phyloP scores from a whole-genome alignment of 2,329 filamentous ascomycete species.

The Colletotrichum cereale region DNA sequence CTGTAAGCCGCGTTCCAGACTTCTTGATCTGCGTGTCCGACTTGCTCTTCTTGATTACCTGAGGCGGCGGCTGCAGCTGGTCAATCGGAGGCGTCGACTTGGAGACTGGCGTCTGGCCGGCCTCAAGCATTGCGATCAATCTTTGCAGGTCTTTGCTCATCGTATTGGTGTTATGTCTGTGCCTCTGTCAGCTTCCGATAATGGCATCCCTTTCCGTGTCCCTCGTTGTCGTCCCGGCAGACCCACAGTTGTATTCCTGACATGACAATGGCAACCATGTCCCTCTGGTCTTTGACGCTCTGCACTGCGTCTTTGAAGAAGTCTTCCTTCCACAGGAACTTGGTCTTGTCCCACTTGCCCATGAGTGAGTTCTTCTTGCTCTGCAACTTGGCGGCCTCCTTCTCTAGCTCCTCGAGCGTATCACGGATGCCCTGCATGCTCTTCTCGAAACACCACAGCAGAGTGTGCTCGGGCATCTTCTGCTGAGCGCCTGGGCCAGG shows the following conservation, averaged over 20 bases:
- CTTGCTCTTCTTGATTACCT: slow-evolving; percentile 11
- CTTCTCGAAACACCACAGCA: background rate
- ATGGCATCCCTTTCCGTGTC: background rate
- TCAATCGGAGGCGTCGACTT: background rate
- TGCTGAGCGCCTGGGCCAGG: background rate
- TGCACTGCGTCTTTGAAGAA: slow-evolving; percentile 12
- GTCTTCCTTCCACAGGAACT: slow-evolving; percentile 23
- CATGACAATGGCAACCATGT: slow-evolving; percentile 7
- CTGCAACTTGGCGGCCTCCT: slow-evolving; percentile 8
- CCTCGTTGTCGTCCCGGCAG: background rate
- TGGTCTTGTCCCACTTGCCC: slow-evolving; percentile 29
- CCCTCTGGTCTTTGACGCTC: slow-evolving; percentile 12
- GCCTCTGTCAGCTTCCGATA: background rate
- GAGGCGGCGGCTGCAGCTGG: slow-evolving; percentile 10
- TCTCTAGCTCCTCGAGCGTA: slow-evolving; percentile 10
- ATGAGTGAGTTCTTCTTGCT: slow-evolving; percentile 7
- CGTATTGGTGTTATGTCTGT: slow-evolving; percentile 2
- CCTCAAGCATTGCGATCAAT: background rate
- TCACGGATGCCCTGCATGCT: background rate
- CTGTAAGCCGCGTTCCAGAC: background rate
- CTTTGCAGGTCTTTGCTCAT: background rate
- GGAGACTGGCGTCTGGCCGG: background rate
- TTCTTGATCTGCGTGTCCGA: slow-evolving; percentile 25
- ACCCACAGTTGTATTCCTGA: background rate
- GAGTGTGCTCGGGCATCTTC: background rate